phyloP scores from a whole-genome alignment of 2,329 filamentous ascomycete genomes.

The Didymella exigua region DNA sequence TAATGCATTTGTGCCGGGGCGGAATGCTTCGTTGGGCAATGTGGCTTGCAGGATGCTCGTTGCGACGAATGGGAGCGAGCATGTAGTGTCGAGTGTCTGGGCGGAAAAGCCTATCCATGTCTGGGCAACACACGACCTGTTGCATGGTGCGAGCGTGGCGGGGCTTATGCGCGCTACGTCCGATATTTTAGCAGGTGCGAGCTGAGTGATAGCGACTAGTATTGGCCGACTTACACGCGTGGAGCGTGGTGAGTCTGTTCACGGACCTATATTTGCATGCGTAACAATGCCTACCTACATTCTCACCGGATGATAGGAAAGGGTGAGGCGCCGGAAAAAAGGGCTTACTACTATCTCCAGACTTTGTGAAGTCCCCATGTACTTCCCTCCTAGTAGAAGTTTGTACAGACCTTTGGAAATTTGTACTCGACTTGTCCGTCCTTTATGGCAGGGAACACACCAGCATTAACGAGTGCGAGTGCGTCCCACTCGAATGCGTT shows the following conservation, averaged over 20 bases:
- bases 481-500: conserved; percentile 60
- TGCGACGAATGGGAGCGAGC: neutral
- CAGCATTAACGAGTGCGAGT: conserved; percentile 55
- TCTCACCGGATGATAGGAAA: neutral
- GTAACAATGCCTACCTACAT: conserved; percentile 7
- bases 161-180: neutral
- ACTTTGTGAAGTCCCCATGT: neutral
- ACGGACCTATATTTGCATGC: conserved; percentile 15
- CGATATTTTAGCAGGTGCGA: neutral
- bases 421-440: conserved; percentile 31
- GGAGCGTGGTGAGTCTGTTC: neutral
- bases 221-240: neutral
- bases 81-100: neutral
- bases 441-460: conserved; percentile 54
- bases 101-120: conserved; percentile 14
- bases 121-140: neutral
- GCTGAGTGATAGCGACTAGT: neutral
- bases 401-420: conserved; percentile 27
- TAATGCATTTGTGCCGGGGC: conserved; percentile 1
- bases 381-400: conserved; percentile 7
- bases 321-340: neutral
- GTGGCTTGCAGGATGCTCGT: conserved; percentile 3
- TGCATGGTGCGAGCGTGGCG: neutral
- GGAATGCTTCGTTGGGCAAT: neutral
- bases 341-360: neutral